Percentiles rank a stretch among this genome's conserved stretches.
These are phyloP conservation scores for Erodium moschatum DNA, from an alignment of 441 rosid species.

Conservation along the genomic window DNA sequence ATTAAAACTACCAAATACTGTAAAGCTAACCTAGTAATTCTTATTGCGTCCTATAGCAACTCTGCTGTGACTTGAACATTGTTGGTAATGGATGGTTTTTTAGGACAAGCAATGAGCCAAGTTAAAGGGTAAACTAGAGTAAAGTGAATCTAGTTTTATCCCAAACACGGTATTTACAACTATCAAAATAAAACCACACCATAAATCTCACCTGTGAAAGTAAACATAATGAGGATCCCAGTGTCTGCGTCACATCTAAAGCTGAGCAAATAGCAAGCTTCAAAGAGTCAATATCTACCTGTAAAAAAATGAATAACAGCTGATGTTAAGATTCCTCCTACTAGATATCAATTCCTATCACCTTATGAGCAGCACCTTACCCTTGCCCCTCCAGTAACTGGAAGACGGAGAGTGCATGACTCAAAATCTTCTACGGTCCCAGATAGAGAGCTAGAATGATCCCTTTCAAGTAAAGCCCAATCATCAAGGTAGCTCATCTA, in stretches of 20 bases:
- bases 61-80: too few relatives aligned
- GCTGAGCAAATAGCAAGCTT: conserved; percentile 77
- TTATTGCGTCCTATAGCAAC: too few relatives aligned
- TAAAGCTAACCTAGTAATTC: too few relatives aligned
- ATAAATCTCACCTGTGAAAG: conserved; percentile 50
- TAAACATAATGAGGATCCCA: conserved; percentile 65
- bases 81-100: too few relatives aligned
- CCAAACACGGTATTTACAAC: too few relatives aligned
- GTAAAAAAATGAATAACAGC: conserved; percentile 22
- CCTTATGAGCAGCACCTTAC: conserved; percentile 30
- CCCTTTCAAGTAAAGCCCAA: conserved; percentile 79
- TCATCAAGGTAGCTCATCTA: conserved; percentile 54
- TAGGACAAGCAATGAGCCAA: neutral
- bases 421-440: conserved; percentile 76
- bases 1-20: too few relatives aligned
- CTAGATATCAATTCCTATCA: conserved; percentile 12
- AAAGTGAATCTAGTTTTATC: too few relatives aligned
- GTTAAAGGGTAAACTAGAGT: neutral
- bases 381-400: conserved; percentile 77
- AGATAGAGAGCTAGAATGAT: conserved; percentile 61
- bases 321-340: conserved; percentile 24
- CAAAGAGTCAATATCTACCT: conserved; percentile 70
- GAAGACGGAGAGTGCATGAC: conserved; percentile 88
- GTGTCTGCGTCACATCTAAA: conserved; percentile 76
- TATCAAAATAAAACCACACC: neutral